These are phyloP conservation scores for Pycnococcus provasolii DNA, from an alignment of 139 green algal genomes.

Conservation along the genomic window DNA sequence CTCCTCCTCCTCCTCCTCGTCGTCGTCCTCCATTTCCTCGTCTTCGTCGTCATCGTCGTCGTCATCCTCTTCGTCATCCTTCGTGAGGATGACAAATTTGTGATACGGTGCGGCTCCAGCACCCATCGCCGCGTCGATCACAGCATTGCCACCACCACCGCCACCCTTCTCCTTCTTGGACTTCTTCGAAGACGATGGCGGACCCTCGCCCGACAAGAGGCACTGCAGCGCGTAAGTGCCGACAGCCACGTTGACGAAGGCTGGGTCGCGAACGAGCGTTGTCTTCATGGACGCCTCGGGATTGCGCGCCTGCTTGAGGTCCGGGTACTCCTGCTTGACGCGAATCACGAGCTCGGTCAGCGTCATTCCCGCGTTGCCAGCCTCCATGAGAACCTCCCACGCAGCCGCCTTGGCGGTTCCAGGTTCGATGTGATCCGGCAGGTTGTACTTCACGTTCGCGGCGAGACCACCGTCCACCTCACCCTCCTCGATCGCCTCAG, in stretches of 20 bases:
- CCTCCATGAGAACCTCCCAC: conserved; percentile 62
- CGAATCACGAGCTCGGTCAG: conserved; percentile 55
- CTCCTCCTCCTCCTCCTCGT: background rate
- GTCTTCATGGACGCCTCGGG: conserved; percentile 20
- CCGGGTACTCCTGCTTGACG: conserved; percentile 59
- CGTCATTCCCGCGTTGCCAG: conserved; percentile 52
- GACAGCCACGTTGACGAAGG: conserved; percentile 59
- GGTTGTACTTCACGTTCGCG: background rate
- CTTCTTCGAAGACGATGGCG: background rate
- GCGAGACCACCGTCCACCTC: conserved; percentile 3
- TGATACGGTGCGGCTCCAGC: background rate
- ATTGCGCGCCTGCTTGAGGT: conserved; percentile 45
- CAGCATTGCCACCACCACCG: background rate
- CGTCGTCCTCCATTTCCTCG: background rate
- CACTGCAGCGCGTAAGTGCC: conserved; percentile 46
- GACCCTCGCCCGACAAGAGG: background rate
- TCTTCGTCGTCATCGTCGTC: background rate
- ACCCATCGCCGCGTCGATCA: background rate
- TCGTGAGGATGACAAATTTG: background rate
- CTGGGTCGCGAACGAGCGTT: conserved; percentile 54
- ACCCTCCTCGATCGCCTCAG: background rate
- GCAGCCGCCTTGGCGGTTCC: conserved; percentile 72
- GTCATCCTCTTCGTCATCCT: background rate
- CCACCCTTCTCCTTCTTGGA: background rate
- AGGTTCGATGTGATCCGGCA: conserved; percentile 48